Conservation (phyloP, 306 rosid genomes). For the Fragaria ananassa region DNA sequence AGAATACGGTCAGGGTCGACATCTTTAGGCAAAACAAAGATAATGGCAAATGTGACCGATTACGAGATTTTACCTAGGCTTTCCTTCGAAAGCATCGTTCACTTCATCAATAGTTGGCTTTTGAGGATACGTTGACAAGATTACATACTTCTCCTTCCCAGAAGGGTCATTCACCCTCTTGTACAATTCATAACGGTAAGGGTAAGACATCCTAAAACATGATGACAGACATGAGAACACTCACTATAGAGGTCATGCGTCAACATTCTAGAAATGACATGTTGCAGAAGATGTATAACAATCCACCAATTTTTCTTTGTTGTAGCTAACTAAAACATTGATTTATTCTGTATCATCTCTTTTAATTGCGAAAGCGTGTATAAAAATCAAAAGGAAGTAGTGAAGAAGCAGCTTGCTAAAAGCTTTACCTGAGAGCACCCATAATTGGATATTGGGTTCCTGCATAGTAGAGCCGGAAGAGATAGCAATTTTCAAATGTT, state of each 20-base stretch:
- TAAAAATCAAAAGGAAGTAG: neutral
- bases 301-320: neutral
- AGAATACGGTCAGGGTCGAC: slow-evolving; percentile 15
- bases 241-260: neutral
- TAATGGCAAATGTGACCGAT: neutral
- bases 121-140: slow-evolving; percentile 53
- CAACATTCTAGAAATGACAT: neutral
- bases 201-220: slow-evolving; percentile 57
- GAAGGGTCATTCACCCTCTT: slow-evolving; percentile 75
- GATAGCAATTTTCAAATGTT: slow-evolving; percentile 74
- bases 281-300: slow-evolving; percentile 6
- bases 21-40: slow-evolving; percentile 2
- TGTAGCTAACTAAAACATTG: neutral
- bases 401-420: neutral
- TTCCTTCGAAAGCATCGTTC: slow-evolving; percentile 69
- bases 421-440: slow-evolving; percentile 77
- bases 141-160: slow-evolving; percentile 66
- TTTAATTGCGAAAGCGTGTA: neutral
- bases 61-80: slow-evolving; percentile 45
- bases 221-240: neutral
- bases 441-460: slow-evolving; percentile 95
- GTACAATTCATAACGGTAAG: slow-evolving; percentile 66
- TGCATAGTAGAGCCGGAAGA: slow-evolving; percentile 85
- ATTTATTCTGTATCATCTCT: neutral
- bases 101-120: slow-evolving; percentile 69